Base-by-base conservation (phyloP, 2,329 filamentous ascomycete genomes). In the Aspergillus phoenicis region DNA sequence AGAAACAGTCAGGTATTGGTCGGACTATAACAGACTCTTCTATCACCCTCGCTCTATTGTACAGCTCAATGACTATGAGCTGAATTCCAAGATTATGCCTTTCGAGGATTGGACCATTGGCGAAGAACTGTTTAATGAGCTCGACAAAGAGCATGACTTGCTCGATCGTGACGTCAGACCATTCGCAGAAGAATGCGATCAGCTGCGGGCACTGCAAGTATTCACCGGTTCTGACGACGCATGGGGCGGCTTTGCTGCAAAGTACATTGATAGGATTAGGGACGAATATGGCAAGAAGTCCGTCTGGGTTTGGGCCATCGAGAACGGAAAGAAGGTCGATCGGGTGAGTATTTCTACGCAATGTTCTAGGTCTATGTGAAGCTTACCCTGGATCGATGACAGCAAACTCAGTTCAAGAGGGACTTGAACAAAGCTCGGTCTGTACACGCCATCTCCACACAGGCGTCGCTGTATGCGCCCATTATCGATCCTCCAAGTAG, bases 151-250 rank as follows among this genome's bases (percentile, higher is more conserved):
- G 70, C 87, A 93, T 66, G 94, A 97, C 69, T 77, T 98, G 5
- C 80, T 97, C 4, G 95, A 99, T 73, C 86, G 93, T n/a, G 94
- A 99, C 74, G 80, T 97, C 66, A 84, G 95, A 39, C 88, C 88
- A 0, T 97, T 97, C 73, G 86, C 89, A 2, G 95, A 99, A 78
- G 95, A 98, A 77, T 95, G 93, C 66, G 95, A 99, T 75, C 88
- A 92, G 58, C 84, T 98, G 78, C 93, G 97, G 76, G 94, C 90
- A 0, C 82, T 99, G 17, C 94, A 98, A 74, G 73, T 93, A 10
- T 85, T 93, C 62, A 82, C 88, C 2, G 85, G 85, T 4, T 78
- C 88, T 5, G 91, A 94, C 71, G 90, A 93, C 76, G 90, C 89
- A 11, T 95, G 91, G 91, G 90, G 88, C 63, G 90, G 91, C 0